Conservation (phyloP, 306 rosid genomes). For the Dalbergia cultrata region DNA sequence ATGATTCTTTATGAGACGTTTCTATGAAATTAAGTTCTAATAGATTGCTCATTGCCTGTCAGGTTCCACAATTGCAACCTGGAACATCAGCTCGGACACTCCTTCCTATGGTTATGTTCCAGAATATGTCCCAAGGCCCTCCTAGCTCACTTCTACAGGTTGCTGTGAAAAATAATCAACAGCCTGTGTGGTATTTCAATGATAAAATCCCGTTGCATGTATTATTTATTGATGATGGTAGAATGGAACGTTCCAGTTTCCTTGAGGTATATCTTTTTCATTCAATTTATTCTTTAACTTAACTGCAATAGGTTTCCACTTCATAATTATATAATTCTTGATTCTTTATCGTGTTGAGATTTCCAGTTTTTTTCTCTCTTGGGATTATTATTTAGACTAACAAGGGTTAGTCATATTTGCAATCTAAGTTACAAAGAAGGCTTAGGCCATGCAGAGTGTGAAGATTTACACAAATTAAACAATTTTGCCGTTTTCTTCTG, state of each 20-base stretch:
- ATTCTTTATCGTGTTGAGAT: neutral
- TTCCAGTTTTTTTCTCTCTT: too few species aligned
- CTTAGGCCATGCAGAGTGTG: neutral
- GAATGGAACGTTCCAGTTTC: slow-evolving; percentile 92
- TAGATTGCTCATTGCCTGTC: slow-evolving; percentile 41
- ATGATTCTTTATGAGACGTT: neutral
- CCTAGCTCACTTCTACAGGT: slow-evolving; percentile 92
- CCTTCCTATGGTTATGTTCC: slow-evolving; percentile 93
- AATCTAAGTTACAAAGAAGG: neutral
- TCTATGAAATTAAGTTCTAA: slow-evolving; percentile 38
- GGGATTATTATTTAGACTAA: too few species aligned
- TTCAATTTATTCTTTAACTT: neutral
- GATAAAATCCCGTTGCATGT: slow-evolving; percentile 79
- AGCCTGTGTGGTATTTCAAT: slow-evolving; percentile 94
- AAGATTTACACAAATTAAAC: slow-evolving; percentile 13
- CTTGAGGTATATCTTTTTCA: slow-evolving; percentile 76
- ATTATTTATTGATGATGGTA: slow-evolving; percentile 92
- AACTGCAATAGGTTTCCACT: slow-evolving; percentile 1
- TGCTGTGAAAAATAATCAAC: slow-evolving; percentile 91
- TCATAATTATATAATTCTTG: slow-evolving; percentile 17
- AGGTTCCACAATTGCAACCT: slow-evolving; percentile 90
- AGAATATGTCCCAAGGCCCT: slow-evolving; percentile 96
- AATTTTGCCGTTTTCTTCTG: neutral
- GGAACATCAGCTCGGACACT: slow-evolving; percentile 75
- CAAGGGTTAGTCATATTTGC: neutral